Percentiles rank a stretch among this genome's conserved stretches.
These are phyloP conservation scores for Cucurbita pepo DNA, from an alignment of 306 rosid genomes.

Conservation along the genomic window DNA sequence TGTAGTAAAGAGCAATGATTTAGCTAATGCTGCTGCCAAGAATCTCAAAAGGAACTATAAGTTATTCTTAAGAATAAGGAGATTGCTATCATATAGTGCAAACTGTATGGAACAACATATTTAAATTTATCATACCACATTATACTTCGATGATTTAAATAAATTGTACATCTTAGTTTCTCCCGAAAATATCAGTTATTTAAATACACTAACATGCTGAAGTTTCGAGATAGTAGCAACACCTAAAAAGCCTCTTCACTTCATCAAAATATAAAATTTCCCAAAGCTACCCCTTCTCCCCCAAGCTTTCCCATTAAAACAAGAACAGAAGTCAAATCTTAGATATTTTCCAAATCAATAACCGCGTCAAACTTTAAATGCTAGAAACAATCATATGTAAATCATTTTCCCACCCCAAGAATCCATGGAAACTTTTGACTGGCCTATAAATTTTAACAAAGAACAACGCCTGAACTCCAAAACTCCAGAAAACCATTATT, in stretches of 20 bases:
- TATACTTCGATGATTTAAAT: not conserved
- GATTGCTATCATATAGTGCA: not conserved
- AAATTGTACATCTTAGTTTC: not conserved
- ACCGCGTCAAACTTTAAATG: not conserved
- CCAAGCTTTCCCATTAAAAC: not conserved
- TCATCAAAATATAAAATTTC: not conserved
- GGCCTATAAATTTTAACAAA: not conserved
- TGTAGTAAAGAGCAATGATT: not conserved
- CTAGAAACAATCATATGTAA: not conserved
- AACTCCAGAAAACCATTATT: not conserved
- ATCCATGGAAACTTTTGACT: not conserved
- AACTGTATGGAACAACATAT: not conserved
- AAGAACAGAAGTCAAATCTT: not conserved
- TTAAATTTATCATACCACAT: not conserved
- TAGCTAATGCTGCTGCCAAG: not conserved
- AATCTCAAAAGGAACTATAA: not conserved
- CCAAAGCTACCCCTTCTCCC: not conserved
- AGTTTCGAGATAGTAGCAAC: not conserved
- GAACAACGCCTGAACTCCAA: not conserved
- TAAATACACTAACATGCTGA: not conserved
- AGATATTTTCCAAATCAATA: not conserved
- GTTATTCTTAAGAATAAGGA: not conserved
- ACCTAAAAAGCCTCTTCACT: not conserved
- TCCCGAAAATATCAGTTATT: not conserved
- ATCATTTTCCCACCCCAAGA: not conserved